phyloP scores from a whole-genome alignment of 768 basidiomycete species.

The Auriscalpium vulgare region DNA sequence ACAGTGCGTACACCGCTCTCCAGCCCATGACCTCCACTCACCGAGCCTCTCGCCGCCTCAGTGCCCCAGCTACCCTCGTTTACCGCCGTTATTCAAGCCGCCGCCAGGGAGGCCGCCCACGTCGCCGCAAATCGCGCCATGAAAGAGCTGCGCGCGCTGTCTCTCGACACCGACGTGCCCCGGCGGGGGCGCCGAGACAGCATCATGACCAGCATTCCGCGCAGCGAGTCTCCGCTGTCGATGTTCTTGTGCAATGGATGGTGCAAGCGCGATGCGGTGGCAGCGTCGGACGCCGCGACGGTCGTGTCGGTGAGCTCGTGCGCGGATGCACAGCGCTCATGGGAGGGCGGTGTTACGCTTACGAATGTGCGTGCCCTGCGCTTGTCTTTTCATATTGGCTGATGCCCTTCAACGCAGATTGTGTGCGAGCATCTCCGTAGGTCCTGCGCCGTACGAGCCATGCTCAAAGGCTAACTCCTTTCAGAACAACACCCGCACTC shows the following conservation, averaged over 20 bases:
- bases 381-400: neutral
- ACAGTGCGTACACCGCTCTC: neutral
- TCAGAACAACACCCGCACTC: conserved; percentile 5
- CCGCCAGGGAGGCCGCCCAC: too few relatives aligned
- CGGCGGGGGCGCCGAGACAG: too few relatives aligned
- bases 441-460: neutral
- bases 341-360: conserved; percentile 5
- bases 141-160: too few relatives aligned
- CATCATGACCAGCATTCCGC: neutral
- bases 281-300: neutral
- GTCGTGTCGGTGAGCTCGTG: conserved; percentile 17
- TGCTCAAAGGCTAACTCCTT: neutral
- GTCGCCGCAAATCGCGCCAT: too few relatives aligned
- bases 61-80: too few relatives aligned
- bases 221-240: conserved; percentile 11
- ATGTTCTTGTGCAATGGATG: conserved; percentile 15
- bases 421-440: neutral
- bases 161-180: too few relatives aligned
- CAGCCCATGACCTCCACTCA: neutral
- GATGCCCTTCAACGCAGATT: too few relatives aligned
- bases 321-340: conserved; percentile 17
- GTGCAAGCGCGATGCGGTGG: conserved; percentile 2
- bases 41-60: too few relatives aligned
- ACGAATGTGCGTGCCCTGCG: neutral
- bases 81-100: too few relatives aligned